phyloP scores from a whole-genome alignment of 345 rosid species.

The Melastoma malabathricum region DNA sequence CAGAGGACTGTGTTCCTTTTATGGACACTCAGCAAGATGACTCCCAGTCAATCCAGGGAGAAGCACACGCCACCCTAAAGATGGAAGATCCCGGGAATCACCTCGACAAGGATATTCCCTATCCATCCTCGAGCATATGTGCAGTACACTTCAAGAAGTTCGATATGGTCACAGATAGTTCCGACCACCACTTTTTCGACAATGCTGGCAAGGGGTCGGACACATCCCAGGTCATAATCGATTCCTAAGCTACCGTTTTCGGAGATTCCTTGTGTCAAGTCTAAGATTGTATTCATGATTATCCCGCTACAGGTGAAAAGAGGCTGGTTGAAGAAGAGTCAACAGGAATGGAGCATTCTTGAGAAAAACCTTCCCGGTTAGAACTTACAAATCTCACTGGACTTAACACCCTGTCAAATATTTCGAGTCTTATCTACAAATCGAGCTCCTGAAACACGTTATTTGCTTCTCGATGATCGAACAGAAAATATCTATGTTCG shows the following conservation, averaged over 20 bases:
- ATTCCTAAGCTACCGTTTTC: too few relatives aligned
- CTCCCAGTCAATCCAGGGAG: slow-evolving; percentile 7
- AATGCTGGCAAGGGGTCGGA: slow-evolving; percentile 26
- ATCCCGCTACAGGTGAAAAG: slow-evolving; percentile 35
- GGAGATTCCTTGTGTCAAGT: slow-evolving; percentile 1
- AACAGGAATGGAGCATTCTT: slow-evolving; percentile 77
- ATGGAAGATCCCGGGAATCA: slow-evolving; percentile 19
- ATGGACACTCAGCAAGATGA: slow-evolving; percentile 10
- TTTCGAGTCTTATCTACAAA: not conserved
- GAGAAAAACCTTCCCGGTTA: slow-evolving; percentile 71
- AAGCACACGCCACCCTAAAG: slow-evolving; percentile 16
- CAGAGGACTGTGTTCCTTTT: slow-evolving; percentile 17
- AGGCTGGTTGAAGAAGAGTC: slow-evolving; percentile 76
- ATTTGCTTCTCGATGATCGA: slow-evolving; percentile 4
- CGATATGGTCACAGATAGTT: slow-evolving; percentile 63
- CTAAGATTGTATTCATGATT: slow-evolving; percentile 2
- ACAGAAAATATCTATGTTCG: slow-evolving; percentile 81
- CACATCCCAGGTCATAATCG: slow-evolving; percentile 44
- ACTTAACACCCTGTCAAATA: not conserved
- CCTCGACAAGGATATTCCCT: slow-evolving; percentile 12
- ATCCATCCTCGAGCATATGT: slow-evolving; percentile 10
- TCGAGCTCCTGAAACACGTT: not conserved
- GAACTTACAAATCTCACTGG: slow-evolving; percentile 12
- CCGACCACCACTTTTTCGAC: slow-evolving; percentile 65
- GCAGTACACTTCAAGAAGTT: slow-evolving; percentile 37